Base-by-base conservation (phyloP, 2,329 filamentous ascomycete species). In the Nannizziopsis barbatae region DNA sequence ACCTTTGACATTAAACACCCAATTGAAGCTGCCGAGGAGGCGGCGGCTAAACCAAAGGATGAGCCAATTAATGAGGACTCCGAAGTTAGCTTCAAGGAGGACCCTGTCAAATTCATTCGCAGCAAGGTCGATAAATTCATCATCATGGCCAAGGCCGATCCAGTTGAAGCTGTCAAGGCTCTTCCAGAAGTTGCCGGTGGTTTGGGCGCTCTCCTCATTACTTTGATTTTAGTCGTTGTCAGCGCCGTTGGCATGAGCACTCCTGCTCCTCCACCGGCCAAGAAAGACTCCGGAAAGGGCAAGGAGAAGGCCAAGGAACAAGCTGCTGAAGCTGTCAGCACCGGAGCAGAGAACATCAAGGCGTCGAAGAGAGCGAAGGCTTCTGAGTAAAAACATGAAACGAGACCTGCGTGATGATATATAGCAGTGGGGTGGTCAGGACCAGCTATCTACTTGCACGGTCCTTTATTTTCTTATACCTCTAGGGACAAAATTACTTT, bases 91-190 rank as follows among this genome's bases (percentile, higher is more conserved):
- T 96, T 98, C 83, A 71, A 80, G 61, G 90, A 95, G 56, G 86
- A 95, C 75, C 92, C 92, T 42, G 79, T 95, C 59, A 73, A 73
- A 58, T 98, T 85, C 70, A 68, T 95, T 70, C 86, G 82, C 71
- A 86, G 95, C 82, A 96, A 95, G 81, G 67, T 93, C 53, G 83
- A 93, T 59, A 80, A 93, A 55, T 98, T 98, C 79, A 66, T 92
- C 60, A 82, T 81, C 59, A 82, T 96, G 61, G 85, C 81, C 65
- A 79, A 86, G 75, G 77, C 80, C 60, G 83, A 93, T 69, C 88
- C 89, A 50, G 60, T 95, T 56, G 75, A 88, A 71, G 89, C 89
- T 46, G 73, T 89, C 71, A 86, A 86, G 73, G 85, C 87, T 60
- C 85, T 95, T 56, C 92, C 92, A 56, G 92, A 95, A 72, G 83